Evolutionary conservation across 1,139 yeast genomes (phyloP), one percentile per base, ranked within the genome.

Genomic region (Geotrichum aggregatum): DNA sequence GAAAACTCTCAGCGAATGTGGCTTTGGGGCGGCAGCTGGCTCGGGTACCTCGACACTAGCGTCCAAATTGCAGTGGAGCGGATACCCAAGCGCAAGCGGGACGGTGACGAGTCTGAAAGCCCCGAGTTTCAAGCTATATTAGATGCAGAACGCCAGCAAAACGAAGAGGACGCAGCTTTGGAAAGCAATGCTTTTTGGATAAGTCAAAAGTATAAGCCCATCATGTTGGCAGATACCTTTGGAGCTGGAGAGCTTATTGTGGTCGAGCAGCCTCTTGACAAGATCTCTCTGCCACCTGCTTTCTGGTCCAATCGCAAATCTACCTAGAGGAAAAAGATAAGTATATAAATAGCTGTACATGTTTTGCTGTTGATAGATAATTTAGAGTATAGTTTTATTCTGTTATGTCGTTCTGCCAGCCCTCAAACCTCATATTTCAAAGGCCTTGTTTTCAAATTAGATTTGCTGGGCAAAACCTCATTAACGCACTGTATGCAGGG

Each of bases 1-100:
- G 52, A 59, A 2, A 63, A 68, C 43, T 63, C 71, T 1, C 72
- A 76, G 49, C 70, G 78, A 43, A 72, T 85, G 26, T 91, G 97
- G 97, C 68, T 89, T 19, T 89, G 87, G 78, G 96, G 97, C 2
- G 76, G 87, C n/a, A 78, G 79, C 49, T 92, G 96, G 95, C 65
- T 91, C 19, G 79, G 85, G 7, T 86, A 78, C 65, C 77, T 92
- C 50, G 92, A 91, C 66, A 71, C 87, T 57, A 68, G 76, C n/a
- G 67, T 76, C 53, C 81, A 84, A 61, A 71, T 84, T 52, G 86
- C 88, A 24, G 61, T 68, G 7, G 69, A 65, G 34, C 63, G 69
- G 52, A 66, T 68, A 48, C 60, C 64, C 28, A 68, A 71, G 59
- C 69, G 77, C 33, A 73, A 71, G 55, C 78, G 84, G 60, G 86